Evolutionary conservation across 1,284 basidiomycete genomes (phyloP).

Genomic region (Cryptococcus depauperatus): DNA sequence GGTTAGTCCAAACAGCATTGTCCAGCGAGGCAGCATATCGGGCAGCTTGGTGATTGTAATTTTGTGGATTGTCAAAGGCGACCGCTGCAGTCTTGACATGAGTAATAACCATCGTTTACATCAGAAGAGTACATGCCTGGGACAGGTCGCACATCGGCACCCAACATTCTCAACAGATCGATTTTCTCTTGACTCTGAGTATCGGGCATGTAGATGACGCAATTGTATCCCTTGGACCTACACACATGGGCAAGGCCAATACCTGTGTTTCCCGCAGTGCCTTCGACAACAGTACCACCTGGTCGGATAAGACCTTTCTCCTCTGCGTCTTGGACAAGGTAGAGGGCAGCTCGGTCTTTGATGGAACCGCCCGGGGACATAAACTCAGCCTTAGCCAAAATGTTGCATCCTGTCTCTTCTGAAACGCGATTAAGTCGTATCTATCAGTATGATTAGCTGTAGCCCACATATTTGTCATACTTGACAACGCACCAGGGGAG

Average conservation of each 20-base stretch:
- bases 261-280: constrained; percentile 98
- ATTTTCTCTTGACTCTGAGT: constrained; percentile 98
- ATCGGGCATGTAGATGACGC: constrained; percentile 99
- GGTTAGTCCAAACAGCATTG: constrained; percentile 99
- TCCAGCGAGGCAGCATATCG: constrained; percentile 71
- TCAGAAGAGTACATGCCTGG: constrained; percentile 48
- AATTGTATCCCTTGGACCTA: constrained; percentile 84
- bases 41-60: constrained; percentile 98
- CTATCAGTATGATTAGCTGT: constrained; percentile 47
- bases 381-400: constrained; percentile 94
- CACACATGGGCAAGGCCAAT: constrained; percentile 93
- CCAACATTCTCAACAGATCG: constrained; percentile 91
- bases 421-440: constrained; percentile 77
- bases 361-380: constrained; percentile 99
- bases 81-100: constrained; percentile 54
- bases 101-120: no score
- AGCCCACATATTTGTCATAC: not conserved
- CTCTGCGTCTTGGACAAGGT: constrained; percentile 83
- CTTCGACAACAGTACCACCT: constrained; percentile 93
- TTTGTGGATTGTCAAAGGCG: constrained; percentile 87
- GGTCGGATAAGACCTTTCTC: constrained; percentile 65
- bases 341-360: constrained; percentile 94
- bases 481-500: constrained; percentile 63
- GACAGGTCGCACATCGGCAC: constrained; percentile 90
- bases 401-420: constrained; percentile 78